Conservation (phyloP, 2,329 filamentous ascomycete genomes). For the Trichoderma brevicompactum region DNA sequence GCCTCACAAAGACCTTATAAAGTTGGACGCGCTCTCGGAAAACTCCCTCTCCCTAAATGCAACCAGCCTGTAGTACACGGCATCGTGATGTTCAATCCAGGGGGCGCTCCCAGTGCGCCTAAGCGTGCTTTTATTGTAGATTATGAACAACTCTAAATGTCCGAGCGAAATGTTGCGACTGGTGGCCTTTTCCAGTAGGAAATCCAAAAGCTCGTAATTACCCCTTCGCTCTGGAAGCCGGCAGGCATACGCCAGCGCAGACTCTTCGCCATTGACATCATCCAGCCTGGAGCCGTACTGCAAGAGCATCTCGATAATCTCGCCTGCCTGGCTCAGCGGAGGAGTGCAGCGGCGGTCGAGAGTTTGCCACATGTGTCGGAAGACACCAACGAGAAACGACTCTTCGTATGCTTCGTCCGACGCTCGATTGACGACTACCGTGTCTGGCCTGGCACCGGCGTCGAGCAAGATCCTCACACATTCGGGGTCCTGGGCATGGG, state of each 20-base stretch:
- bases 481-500: background rate
- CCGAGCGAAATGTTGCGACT: background rate
- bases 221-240: background rate
- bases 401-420: background rate
- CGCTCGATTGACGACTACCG: background rate
- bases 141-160: background rate
- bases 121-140: background rate
- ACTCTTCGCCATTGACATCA: background rate
- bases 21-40: background rate
- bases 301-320: background rate
- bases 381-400: background rate
- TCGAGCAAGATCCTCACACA: background rate
- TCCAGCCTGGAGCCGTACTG: background rate
- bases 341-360: background rate
- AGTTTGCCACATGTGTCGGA: background rate
- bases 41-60: background rate
- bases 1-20: no score
- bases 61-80: background rate
- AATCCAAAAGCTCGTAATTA: background rate
- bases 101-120: fast-evolving
- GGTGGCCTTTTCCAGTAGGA: background rate
- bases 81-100: background rate
- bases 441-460: background rate
- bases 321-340: background rate
- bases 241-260: background rate